A percentile compares a stretch with the other conserved stretches of the same genome.
These are phyloP conservation scores for Colletotrichum siamense DNA, from an alignment of 2,329 filamentous ascomycete species.

Conservation along the genomic window DNA sequence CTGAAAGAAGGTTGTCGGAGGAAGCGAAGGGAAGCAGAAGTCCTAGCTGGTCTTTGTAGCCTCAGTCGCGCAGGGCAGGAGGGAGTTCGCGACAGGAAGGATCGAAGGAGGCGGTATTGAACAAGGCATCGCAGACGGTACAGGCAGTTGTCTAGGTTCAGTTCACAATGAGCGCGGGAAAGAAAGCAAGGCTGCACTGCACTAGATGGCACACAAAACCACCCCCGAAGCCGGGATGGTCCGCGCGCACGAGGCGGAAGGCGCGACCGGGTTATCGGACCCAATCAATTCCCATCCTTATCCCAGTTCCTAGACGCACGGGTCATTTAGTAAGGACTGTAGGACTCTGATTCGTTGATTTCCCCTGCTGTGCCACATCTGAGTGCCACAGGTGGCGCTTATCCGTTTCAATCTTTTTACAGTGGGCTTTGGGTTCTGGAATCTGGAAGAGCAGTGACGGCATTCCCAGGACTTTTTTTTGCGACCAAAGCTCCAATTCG, in stretches of 20 bases:
- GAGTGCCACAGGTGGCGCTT: slow-evolving; percentile 1
- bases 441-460: slow-evolving; percentile 1
- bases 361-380: neutral
- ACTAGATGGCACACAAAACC: neutral
- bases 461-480: neutral
- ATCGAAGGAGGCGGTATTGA: neutral
- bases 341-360: neutral
- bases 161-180: neutral
- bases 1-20: neutral
- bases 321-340: neutral
- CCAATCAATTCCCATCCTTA: neutral
- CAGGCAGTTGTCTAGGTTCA: slow-evolving; percentile 7
- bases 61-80: neutral
- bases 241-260: slow-evolving; percentile 10
- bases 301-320: neutral
- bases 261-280: neutral
- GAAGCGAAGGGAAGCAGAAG: neutral
- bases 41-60: neutral
- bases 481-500: neutral
- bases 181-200: slow-evolving; percentile 5
- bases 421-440: neutral
- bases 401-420: neutral
- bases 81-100: neutral
- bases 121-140: slow-evolving; percentile 5
- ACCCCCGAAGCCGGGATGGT: slow-evolving; percentile 1